Base-by-base conservation (phyloP, 1,284 basidiomycete genomes). In the Rhodofomes roseus region DNA sequence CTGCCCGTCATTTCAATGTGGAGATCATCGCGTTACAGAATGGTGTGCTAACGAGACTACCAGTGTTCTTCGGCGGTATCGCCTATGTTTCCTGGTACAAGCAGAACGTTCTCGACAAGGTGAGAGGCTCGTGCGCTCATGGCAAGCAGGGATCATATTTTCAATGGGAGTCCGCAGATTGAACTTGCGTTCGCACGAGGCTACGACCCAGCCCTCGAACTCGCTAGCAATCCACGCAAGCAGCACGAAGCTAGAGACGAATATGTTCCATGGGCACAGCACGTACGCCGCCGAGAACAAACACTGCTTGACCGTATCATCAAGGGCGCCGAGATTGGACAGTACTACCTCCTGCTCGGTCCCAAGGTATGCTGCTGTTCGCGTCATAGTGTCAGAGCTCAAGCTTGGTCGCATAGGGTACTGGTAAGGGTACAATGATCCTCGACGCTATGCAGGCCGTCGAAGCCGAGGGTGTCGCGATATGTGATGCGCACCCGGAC, bases 1-100 rank as follows among this genome's bases (percentile, higher is more conserved):
- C n/a, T n/a, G n/a, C n/a, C n/a, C n/a, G n/a, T n/a, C n/a, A n/a
- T n/a, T n/a, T n/a, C n/a, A n/a, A n/a, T n/a, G n/a, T n/a, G n/a
- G n/a, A n/a, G n/a, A n/a, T n/a, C n/a, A n/a, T n/a, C n/a, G n/a
- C n/a, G n/a, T n/a, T n/a, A n/a, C n/a, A n/a, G n/a, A n/a, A n/a
- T n/a, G n/a, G n/a, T n/a, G n/a, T n/a, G n/a, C n/a, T n/a, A n/a
- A n/a, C n/a, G n/a, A n/a, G n/a, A n/a, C 54, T 16, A 20, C 51
- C 65, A 87, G 83, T 88, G 4, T 89, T 90, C 66, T 64, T 84
- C 25, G 31, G 31, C 11, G 31, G 31, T 34, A 76, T 90, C 16
- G 81, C 80, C 12, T 93, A 93, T 72, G 74, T 92, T 55, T 76
- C 78, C 34, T 92, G 86, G 87, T 93, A 93, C 76, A 93, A 93